Evolutionary conservation across 2,329 filamentous ascomycete genomes (phyloP).

Genomic region (Hypoxylon sp.): DNA sequence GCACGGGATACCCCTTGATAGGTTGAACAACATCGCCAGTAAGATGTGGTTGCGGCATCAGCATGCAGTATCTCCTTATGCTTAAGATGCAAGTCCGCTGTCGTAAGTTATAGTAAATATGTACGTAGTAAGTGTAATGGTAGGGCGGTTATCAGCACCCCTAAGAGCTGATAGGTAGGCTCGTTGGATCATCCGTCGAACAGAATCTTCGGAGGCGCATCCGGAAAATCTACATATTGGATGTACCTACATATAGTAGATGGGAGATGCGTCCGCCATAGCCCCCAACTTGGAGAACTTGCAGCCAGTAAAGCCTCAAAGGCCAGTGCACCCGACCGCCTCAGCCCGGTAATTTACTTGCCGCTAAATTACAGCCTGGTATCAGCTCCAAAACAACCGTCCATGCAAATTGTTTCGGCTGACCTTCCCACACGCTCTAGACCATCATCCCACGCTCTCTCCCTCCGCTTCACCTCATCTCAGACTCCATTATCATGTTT

Average conservation of each 20-base stretch:
- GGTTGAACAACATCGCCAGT: slow-evolving; percentile 23
- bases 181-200: slow-evolving; percentile 30
- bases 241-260: slow-evolving; percentile 20
- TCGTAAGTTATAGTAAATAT: slow-evolving; percentile 30
- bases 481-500: slow-evolving; percentile 16
- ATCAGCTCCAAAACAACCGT: slow-evolving; percentile 46
- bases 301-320: slow-evolving; percentile 41
- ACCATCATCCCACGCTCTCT: slow-evolving; percentile 43
- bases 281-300: slow-evolving; percentile 38
- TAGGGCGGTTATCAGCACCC: slow-evolving; percentile 28
- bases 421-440: slow-evolving; percentile 44
- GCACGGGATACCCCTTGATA: slow-evolving; percentile 32
- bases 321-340: slow-evolving; percentile 39
- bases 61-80: slow-evolving; percentile 31
- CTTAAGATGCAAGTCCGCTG: slow-evolving; percentile 37
- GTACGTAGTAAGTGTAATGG: slow-evolving; percentile 37
- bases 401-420: slow-evolving; percentile 44
- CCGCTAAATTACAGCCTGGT: slow-evolving; percentile 45
- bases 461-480: slow-evolving; percentile 40
- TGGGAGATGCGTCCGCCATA: slow-evolving; percentile 19
- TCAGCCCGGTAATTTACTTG: slow-evolving; percentile 47
- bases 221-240: slow-evolving; percentile 38
- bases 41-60: slow-evolving; percentile 19
- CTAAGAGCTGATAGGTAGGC: slow-evolving; percentile 38
- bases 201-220: slow-evolving; percentile 34